A percentile compares a stretch with the other conserved stretches of the same genome.
Conservation (phyloP, 2,329 filamentous ascomycete species). For the Beauveria bassiana region DNA sequence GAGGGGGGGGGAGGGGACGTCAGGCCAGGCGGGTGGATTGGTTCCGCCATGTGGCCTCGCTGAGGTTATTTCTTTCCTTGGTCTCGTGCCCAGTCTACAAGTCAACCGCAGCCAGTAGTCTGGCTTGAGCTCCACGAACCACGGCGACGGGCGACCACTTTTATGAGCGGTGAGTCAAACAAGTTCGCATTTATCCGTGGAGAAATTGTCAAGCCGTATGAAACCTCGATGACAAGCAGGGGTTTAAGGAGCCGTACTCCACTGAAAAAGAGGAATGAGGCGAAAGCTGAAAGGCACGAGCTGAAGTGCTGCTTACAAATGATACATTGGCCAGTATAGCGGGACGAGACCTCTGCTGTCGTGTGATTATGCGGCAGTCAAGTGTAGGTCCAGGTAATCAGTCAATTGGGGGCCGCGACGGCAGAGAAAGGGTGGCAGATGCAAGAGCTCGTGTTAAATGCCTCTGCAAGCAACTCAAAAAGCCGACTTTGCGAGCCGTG, state of each 20-base stretch:
- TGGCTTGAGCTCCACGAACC: neutral
- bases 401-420: no score
- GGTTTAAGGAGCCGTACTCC: neutral
- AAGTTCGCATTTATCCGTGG: neutral
- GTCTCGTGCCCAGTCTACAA: neutral
- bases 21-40: constrained; percentile 1
- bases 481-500: neutral
- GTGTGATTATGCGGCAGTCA: neutral
- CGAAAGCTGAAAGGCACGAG: neutral
- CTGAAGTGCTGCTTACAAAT: neutral
- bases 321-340: neutral
- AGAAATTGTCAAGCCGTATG: neutral
- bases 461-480: neutral
- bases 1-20: neutral
- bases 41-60: neutral
- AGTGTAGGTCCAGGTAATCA: neutral
- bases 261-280: neutral
- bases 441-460: neutral
- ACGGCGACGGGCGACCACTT: neutral
- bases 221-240: neutral
- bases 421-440: neutral
- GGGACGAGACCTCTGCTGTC: neutral
- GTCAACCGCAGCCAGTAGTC: neutral
- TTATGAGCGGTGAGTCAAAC: constrained; percentile 4
- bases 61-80: neutral